Base-by-base conservation (phyloP, 768 basidiomycete species). In the Antrodiella citrinella region DNA sequence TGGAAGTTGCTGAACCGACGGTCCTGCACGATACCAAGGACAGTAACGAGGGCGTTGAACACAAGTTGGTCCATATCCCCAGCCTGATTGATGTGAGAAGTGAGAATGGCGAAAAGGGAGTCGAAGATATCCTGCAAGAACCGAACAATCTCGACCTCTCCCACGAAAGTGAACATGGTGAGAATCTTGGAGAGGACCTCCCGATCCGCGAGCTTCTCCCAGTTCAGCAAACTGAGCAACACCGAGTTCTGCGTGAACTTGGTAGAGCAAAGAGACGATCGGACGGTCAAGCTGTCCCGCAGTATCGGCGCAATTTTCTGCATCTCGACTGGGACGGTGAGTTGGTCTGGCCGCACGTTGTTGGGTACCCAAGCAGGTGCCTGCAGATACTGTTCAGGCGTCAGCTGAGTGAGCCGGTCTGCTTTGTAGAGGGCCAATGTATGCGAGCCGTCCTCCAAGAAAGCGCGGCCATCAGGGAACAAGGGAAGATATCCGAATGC, bases 1-100 rank as follows among this genome's bases (percentile, higher is more conserved):
- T 89, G 84, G 73, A 97, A 97, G 65, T 95, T 92, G 66, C 84
- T 87, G 75, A 97, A 97, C 22, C 95, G 80, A 24, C 95, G 80
- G 65, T 97, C 95, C 59, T 91, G 87, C 11, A 93, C 84, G 53
- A 97, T 93, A 3, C 89, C 86, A 10, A 98, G 83, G 11, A 97
- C 86, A 3, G 84, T 90, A 48, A 97, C 86, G 12, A 98, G 78
- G 1, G 89, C 87, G 57, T 89, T 86, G 72, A 97, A 96, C 7
- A 94, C 89, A 35, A 89, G 72, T 51, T 81, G 74, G 57, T 96
- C 91, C 68, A 95, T 78, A 57, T 91, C 85, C 19, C 84, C 82
- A 4, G 77, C 64, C 51, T 81, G 81, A 57, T 94, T 93, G 55
- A 73, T 74, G 12, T 72, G 67, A 15, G 91, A 91, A 1, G 83